Conservation (phyloP, 2,329 filamentous ascomycete species). For the Chalara sp. region DNA sequence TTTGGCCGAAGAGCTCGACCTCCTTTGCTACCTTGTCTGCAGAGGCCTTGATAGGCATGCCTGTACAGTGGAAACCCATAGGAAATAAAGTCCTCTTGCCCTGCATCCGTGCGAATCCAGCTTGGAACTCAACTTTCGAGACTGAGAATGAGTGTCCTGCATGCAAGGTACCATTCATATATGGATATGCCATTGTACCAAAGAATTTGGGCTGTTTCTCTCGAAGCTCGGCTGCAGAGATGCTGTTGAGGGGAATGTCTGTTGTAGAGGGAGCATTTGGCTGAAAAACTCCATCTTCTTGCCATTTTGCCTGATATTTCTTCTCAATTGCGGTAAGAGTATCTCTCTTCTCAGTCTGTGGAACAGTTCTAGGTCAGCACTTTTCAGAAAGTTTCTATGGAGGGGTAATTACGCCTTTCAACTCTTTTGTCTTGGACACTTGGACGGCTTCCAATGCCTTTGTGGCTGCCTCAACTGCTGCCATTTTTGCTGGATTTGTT, state of each 20-base stretch:
- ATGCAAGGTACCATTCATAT: conserved; percentile 85
- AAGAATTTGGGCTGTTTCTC: conserved; percentile 87
- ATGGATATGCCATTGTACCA: conserved; percentile 69
- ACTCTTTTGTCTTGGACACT: conserved; percentile 54
- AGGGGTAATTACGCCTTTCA: conserved; percentile 41
- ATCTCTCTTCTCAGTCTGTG: conserved; percentile 79
- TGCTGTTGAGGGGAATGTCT: conserved; percentile 70
- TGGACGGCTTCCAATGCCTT: conserved; percentile 44
- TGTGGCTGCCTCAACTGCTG: conserved; percentile 27
- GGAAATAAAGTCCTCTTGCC: conserved; percentile 85
- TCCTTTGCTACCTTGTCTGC: conserved; percentile 92
- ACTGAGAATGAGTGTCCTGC: conserved; percentile 90
- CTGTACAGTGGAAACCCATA: conserved; percentile 91
- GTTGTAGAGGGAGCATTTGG: conserved; percentile 72
- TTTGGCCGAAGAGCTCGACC: conserved; percentile 78
- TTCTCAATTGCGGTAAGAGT: conserved; percentile 77
- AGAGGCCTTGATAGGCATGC: conserved; percentile 96
- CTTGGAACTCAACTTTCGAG: conserved; percentile 87
- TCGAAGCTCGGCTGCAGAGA: conserved; percentile 68
- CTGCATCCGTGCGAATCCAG: conserved; percentile 82
- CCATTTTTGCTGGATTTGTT: conserved; percentile 33
- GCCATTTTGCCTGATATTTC: conserved; percentile 86
- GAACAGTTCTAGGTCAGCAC: not conserved
- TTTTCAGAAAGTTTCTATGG: conserved; percentile 16
- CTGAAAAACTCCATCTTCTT: conserved; percentile 72